Percentiles rank a stretch among this genome's conserved stretches.
Evolutionary conservation across 2,329 filamentous ascomycete species (phyloP).

Genomic region (Mariannaea elegans): DNA sequence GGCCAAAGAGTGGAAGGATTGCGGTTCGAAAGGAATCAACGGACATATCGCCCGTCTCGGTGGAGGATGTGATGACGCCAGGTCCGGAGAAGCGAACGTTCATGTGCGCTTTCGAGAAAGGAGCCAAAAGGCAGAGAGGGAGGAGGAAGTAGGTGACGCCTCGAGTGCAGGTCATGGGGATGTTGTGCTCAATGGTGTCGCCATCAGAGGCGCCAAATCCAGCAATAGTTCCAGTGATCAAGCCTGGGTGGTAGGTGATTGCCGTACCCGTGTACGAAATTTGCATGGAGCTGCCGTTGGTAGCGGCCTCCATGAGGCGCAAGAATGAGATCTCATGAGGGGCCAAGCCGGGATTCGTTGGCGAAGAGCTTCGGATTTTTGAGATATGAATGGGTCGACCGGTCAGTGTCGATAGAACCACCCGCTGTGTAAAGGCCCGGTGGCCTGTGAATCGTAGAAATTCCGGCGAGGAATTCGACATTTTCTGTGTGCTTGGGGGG

Average conservation of each 20-base stretch:
- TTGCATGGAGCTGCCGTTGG: slow-evolving; percentile 93
- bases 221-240: slow-evolving; percentile 86
- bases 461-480: slow-evolving; percentile 58
- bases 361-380: slow-evolving; percentile 87
- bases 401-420: slow-evolving; percentile 90
- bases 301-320: slow-evolving; percentile 91
- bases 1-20: slow-evolving; percentile 86
- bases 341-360: slow-evolving; percentile 86
- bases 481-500: slow-evolving; percentile 34
- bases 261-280: slow-evolving; percentile 97
- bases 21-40: slow-evolving; percentile 95
- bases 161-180: slow-evolving; percentile 79
- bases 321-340: slow-evolving; percentile 96
- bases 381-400: slow-evolving; percentile 91
- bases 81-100: slow-evolving; percentile 91
- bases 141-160: slow-evolving; percentile 93
- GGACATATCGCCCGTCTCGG: slow-evolving; percentile 84
- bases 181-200: slow-evolving; percentile 82
- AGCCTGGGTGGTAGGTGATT: slow-evolving; percentile 87
- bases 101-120: slow-evolving; percentile 90
- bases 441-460: slow-evolving; percentile 84
- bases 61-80: slow-evolving; percentile 90
- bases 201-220: slow-evolving; percentile 75
- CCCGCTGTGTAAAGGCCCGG: slow-evolving; percentile 81
- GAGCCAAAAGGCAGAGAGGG: slow-evolving; percentile 87